A percentile compares a stretch with the other conserved stretches of the same genome.
Evolutionary conservation across 73 alveolate genomes (phyloP).

Genomic region (Paramecium sexaurelia): DNA sequence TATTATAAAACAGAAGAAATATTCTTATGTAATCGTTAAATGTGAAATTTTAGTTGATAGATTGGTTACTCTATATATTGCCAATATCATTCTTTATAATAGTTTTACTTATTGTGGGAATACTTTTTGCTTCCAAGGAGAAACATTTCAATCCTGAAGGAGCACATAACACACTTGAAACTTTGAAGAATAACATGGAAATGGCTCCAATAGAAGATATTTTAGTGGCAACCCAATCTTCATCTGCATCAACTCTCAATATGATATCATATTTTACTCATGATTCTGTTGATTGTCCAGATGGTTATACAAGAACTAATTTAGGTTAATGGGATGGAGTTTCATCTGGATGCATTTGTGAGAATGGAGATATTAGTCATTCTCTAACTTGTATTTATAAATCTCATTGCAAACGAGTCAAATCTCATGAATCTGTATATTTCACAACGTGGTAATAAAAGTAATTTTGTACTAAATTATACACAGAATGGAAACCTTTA

Average conservation of each 20-base stretch:
- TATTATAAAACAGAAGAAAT: background rate
- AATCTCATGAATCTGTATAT: background rate
- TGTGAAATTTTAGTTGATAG: background rate
- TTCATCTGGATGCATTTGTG: slow-evolving; percentile 37
- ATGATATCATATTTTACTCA: background rate
- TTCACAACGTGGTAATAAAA: background rate
- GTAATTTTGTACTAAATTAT: slow-evolving; percentile 6
- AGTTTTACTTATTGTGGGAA: background rate
- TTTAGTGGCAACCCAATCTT: background rate
- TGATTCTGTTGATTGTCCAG: background rate
- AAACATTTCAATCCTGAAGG: slow-evolving; percentile 29
- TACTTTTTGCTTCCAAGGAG: background rate
- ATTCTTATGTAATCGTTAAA: slow-evolving; percentile 27
- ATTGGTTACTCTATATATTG: slow-evolving; percentile 14
- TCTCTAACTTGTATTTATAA: background rate
- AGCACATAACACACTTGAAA: slow-evolving; percentile 8
- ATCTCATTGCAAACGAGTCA: background rate
- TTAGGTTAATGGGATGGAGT: slow-evolving; percentile 49
- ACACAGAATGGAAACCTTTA: background rate
- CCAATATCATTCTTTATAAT: slow-evolving; percentile 1
- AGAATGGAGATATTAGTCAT: background rate
- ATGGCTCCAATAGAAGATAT: background rate
- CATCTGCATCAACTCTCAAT: background rate
- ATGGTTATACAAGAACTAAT: background rate
- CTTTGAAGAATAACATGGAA: background rate